These are phyloP conservation scores for Cladosporium sp. DNA, from an alignment of 2,329 filamentous ascomycete genomes.

Conservation along the genomic window DNA sequence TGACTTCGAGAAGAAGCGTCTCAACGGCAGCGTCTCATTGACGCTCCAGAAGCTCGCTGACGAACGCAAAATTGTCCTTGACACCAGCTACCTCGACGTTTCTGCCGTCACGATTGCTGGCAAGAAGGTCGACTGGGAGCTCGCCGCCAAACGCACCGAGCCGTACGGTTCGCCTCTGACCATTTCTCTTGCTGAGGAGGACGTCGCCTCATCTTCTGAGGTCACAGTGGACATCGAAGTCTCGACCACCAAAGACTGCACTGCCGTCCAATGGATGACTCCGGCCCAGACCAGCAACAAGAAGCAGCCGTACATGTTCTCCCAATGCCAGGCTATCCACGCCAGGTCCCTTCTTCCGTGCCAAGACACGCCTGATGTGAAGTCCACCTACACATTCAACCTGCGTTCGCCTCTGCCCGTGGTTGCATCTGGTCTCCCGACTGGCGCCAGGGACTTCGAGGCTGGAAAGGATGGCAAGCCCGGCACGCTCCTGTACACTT, in stretches of 20 bases:
- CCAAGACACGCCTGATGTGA: slow-evolving; percentile 95
- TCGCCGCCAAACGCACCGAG: slow-evolving; percentile 62
- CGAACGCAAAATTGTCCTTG: slow-evolving; percentile 71
- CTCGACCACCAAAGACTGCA: slow-evolving; percentile 81
- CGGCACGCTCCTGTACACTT: slow-evolving; percentile 66
- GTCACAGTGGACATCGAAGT: slow-evolving; percentile 39
- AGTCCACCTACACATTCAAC: slow-evolving; percentile 88
- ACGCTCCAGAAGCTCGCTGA: slow-evolving; percentile 72
- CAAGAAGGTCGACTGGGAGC: slow-evolving; percentile 60
- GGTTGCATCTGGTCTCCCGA: slow-evolving; percentile 78
- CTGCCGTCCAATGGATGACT: slow-evolving; percentile 91
- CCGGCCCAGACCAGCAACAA: slow-evolving; percentile 92
- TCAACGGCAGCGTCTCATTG: slow-evolving; percentile 73
- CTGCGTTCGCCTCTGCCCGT: slow-evolving; percentile 83
- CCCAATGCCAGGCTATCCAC: slow-evolving; percentile 95
- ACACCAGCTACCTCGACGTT: slow-evolving; percentile 80
- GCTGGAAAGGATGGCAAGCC: slow-evolving; percentile 51
- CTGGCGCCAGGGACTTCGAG: slow-evolving; percentile 48
- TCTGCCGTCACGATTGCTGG: slow-evolving; percentile 66
- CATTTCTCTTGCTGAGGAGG: slow-evolving; percentile 49
- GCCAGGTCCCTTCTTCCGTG: slow-evolving; percentile 91
- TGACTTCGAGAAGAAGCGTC: slow-evolving; percentile 73
- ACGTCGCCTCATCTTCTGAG: slow-evolving; percentile 33
- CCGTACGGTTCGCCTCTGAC: slow-evolving; percentile 72
- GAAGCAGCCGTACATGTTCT: slow-evolving; percentile 96